Percentiles rank a stretch among this genome's conserved stretches.
Evolutionary conservation across 2,329 filamentous ascomycete genomes (phyloP).

Genomic region (Monosporascus sp.): DNA sequence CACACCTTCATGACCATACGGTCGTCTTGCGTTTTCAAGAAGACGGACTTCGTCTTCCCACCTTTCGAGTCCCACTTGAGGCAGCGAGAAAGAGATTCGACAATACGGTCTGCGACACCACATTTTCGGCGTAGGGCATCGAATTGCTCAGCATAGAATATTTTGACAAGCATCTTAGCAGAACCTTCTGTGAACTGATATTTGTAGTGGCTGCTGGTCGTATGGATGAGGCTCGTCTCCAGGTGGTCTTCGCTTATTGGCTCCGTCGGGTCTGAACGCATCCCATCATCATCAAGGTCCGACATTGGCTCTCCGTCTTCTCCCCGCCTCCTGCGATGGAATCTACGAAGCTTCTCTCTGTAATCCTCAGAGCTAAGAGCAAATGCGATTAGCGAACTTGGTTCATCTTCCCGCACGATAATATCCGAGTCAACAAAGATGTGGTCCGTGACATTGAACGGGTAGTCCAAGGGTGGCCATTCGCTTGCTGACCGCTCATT

Average conservation of each 20-base stretch:
- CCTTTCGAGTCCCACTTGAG: constrained; percentile 98
- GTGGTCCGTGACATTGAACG: constrained; percentile 80
- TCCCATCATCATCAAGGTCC: constrained; percentile 26
- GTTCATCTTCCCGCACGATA: constrained; percentile 94
- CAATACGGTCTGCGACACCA: constrained; percentile 85
- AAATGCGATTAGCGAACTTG: constrained; percentile 91
- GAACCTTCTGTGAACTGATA: constrained; percentile 92
- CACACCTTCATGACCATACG: constrained; percentile 77
- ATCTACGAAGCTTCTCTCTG: constrained; percentile 62
- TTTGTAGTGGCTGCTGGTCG: constrained; percentile 87
- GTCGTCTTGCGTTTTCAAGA: constrained; percentile 93
- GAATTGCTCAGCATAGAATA: constrained; percentile 97
- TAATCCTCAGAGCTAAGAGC: constrained; percentile 87
- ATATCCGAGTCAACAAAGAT: constrained; percentile 97
- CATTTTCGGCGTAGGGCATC: constrained; percentile 91
- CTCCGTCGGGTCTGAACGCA: constrained; percentile 21
- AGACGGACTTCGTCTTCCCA: constrained; percentile 95
- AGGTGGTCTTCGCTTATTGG: constrained; percentile 58
- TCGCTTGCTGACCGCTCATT: constrained; percentile 94
- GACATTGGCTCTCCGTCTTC: constrained; percentile 13
- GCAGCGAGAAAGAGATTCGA: constrained; percentile 91
- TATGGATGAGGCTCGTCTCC: constrained; percentile 76
- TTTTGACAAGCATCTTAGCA: constrained; percentile 96
- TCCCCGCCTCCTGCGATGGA: constrained; percentile 18
- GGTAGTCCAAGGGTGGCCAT: constrained; percentile 90